phyloP scores from a whole-genome alignment of 495 filamentous ascomycete genomes.

The Aspergillus conjunctus region DNA sequence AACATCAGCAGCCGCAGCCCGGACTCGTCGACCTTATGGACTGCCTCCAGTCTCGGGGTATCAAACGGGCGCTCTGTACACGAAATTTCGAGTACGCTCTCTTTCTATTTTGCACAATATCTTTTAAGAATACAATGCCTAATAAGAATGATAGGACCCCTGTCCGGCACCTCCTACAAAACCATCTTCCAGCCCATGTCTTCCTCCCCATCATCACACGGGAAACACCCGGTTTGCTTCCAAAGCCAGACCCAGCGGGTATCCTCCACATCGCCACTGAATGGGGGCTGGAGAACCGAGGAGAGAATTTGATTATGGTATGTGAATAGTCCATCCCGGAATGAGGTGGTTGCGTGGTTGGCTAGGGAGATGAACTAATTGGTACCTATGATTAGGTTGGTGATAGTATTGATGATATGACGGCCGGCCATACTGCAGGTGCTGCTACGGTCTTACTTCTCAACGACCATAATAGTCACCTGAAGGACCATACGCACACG shows the following conservation, averaged over 20 bases:
- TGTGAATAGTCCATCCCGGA: slow-evolving; percentile 9
- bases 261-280: slow-evolving; percentile 77
- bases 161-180: slow-evolving; percentile 69
- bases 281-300: slow-evolving; percentile 67
- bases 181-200: slow-evolving; percentile 64
- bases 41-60: slow-evolving; percentile 66
- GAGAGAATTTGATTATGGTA: slow-evolving; percentile 58
- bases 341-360: background rate
- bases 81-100: slow-evolving; percentile 79
- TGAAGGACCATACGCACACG: slow-evolving; percentile 76
- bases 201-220: slow-evolving; percentile 87
- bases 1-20: slow-evolving; percentile 72
- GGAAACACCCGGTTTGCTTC: slow-evolving; percentile 65
- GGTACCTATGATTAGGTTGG: slow-evolving; percentile 58
- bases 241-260: slow-evolving; percentile 88
- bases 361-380: background rate
- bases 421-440: slow-evolving; percentile 79
- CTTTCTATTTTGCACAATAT: background rate
- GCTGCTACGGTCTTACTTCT: slow-evolving; percentile 86
- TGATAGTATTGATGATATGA: slow-evolving; percentile 93
- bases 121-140: background rate
- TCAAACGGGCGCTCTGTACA: slow-evolving; percentile 87
- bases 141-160: slow-evolving; percentile 50
- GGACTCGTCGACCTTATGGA: slow-evolving; percentile 75
- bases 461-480: slow-evolving; percentile 74